Base-by-base conservation (phyloP, 805 yeast genomes). In the Yarrowia deformans region DNA sequence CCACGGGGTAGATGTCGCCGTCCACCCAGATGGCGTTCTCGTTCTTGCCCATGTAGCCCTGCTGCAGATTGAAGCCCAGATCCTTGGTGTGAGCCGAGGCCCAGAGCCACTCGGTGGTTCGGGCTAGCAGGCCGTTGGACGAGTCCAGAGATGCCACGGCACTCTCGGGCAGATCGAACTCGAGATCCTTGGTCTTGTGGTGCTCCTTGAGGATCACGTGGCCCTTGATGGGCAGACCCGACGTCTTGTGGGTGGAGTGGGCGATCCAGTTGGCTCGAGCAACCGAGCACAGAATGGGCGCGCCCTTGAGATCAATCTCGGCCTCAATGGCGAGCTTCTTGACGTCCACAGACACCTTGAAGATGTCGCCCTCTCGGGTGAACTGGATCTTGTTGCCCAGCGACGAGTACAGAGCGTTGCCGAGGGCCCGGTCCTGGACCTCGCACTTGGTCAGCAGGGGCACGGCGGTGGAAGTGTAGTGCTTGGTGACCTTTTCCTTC, bases 21-120 rank as follows among this genome's bases (percentile, higher is more conserved):
- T 63, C 68, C 16, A 63, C 37, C 68, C 68, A 63, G 68, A 63
- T 49, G 56, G 68, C 68, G 56, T 63, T 63, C 18, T 63, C 68
- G 56, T 48, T 49, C 45, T 63, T 49, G 45, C 56, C 56, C 68
- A 63, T 63, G 56, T 63, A 63, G 39, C 68, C 68, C 45, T 63
- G 39, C 56, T 63, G 68, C n/a, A 63, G 39, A 39, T 63, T 63
- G 68, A 63, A 63, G 18, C 68, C 68, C 29, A 63, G 56, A 18
- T 63, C 68, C 56, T 63, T 63, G 68, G 68, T 48, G 18, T 63
- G 68, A 9, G 56, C 68, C 7, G 68, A 63, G 29, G 68, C 68
- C 68, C 68, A 63, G n/a, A 48, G 16, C 68, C 68, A 63, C 29
- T 48, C 45, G 6, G 68, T 63, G 48, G 8, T 46, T 48, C 68